Base-by-base conservation (phyloP, 2,329 filamentous ascomycete species). In the Xylariaceae sp. region DNA sequence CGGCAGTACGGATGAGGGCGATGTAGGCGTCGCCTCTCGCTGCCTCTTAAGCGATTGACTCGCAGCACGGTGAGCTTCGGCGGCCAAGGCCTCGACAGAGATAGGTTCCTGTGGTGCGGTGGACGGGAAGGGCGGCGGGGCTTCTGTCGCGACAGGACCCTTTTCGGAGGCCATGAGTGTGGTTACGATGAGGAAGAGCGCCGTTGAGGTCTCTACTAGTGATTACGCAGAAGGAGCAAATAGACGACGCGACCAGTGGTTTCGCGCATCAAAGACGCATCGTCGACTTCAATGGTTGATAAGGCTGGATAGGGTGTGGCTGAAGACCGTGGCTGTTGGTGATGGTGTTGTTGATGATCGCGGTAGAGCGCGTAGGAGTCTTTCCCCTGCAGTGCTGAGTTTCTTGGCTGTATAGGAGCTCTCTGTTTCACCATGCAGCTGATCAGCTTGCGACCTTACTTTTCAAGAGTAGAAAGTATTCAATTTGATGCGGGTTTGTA, bases 151-250 rank as follows among this genome's bases (percentile, higher is more conserved):
- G 61, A 76, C 67, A 54, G 68, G 64, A 58, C 67, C 71, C 56
- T 71, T 68, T 58, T 74, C 72, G 51, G 74, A 73, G 62, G 73
- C 72, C 75, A 79, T 79, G 66, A 53, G 52, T 52, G 34, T 45
- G 39, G 45, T 43, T 22, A 50, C 16, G 31, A 42, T 42, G 41
- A 43, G 45, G 37, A 48, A 39, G 42, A 41, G 46, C 39, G 47
- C 51, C 48, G 54, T 56, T 49, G 44, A 56, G 40, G 24, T 44
- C 31, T 43, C 48, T 54, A 53, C 50, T 54, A 45, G 43, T 50
- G 50, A 54, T 44, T 45, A 50, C 31, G 47, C 34, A 34, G 45
- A 50, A 49, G 42, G 38, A 37, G 53, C 44, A 22, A 45, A 34
- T 33, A 45, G 44, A 41, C 52, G 39, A 56, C 39, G 50, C 49